Percentiles rank a stretch among this genome's conserved stretches.
phyloP scores from a whole-genome alignment of 164 flowering plant species.

The Chimonanthus salicifolius region DNA sequence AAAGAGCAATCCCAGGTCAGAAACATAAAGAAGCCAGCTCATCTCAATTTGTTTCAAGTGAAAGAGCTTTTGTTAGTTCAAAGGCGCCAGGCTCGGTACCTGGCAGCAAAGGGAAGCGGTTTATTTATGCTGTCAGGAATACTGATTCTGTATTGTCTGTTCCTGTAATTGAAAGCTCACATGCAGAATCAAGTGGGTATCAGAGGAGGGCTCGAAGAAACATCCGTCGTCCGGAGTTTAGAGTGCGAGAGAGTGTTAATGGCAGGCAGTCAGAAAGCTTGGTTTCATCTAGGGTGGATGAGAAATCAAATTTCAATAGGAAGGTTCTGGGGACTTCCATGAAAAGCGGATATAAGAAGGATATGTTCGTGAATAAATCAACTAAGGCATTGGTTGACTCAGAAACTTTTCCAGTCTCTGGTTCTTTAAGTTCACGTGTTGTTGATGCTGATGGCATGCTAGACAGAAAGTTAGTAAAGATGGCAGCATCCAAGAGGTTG shows the following conservation, averaged over 20 bases:
- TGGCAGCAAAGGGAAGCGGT: conserved; percentile 48
- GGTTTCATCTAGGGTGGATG: conserved; percentile 32
- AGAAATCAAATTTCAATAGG: conserved; percentile 32
- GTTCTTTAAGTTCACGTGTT: conserved; percentile 23
- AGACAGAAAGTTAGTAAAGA: conserved; percentile 38
- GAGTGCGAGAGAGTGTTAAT: conserved; percentile 56
- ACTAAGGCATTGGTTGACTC: conserved; percentile 34
- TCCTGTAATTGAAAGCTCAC: conserved; percentile 34
- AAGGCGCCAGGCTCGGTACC: conserved; percentile 37
- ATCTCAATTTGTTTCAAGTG: conserved; percentile 27
- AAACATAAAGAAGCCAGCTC: conserved; percentile 20
- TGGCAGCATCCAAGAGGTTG: conserved; percentile 26
- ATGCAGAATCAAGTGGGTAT: conserved; percentile 40
- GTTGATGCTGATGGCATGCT: conserved; percentile 32
- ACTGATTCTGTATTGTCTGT: conserved; percentile 36
- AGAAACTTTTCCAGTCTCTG: conserved; percentile 27
- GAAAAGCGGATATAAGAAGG: conserved; percentile 40
- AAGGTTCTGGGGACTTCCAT: conserved; percentile 26
- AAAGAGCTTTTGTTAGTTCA: conserved; percentile 25
- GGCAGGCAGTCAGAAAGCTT: conserved; percentile 36
- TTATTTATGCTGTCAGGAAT: conserved; percentile 42
- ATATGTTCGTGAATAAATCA: conserved; percentile 24
- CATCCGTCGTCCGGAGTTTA: conserved; percentile 61
- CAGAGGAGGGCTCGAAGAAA: conserved; percentile 53
- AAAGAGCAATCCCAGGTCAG: conserved; percentile 29